These are phyloP conservation scores for Sphagnum fallax DNA, from an alignment of 228 moss, liverwort and hornwort genomes.

Conservation along the genomic window DNA sequence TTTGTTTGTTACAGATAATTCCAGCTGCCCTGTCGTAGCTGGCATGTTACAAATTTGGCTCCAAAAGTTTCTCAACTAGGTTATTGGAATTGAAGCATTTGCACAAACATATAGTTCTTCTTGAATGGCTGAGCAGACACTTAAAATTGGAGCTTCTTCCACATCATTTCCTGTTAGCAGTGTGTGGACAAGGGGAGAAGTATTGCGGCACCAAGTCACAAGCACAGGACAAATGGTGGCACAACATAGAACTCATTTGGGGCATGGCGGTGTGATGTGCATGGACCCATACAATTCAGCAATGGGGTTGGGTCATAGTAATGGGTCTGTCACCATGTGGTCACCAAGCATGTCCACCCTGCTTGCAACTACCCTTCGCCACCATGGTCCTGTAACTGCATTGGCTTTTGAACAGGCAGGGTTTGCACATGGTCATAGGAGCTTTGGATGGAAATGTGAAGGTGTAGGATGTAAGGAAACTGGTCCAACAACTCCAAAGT, in stretches of 20 bases:
- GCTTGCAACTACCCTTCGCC: slow-evolving; percentile 83
- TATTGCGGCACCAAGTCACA: slow-evolving; percentile 87
- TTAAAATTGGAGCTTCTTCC: slow-evolving; percentile 70
- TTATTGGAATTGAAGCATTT: too few species aligned
- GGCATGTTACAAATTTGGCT: too few species aligned
- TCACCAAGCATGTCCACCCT: slow-evolving; percentile 86
- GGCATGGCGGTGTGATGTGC: slow-evolving; percentile 66
- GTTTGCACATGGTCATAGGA: slow-evolving; percentile 75
- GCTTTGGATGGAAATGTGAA: slow-evolving; percentile 91
- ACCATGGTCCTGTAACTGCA: slow-evolving; percentile 73
- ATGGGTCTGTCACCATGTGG: slow-evolving; percentile 96
- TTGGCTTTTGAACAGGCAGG: slow-evolving; percentile 70
- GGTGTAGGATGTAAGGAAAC: slow-evolving; percentile 92
- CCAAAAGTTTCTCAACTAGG: too few species aligned
- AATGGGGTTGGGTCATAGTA: slow-evolving; percentile 81
- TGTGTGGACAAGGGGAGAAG: slow-evolving; percentile 85
- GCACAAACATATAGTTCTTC: too few species aligned
- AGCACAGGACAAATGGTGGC: slow-evolving; percentile 77
- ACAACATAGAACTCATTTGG: slow-evolving; percentile 62
- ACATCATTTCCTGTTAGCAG: slow-evolving; percentile 79
- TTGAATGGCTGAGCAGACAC: too few species aligned
- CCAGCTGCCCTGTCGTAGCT: too few species aligned
- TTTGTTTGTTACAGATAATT: too few species aligned
- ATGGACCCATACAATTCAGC: slow-evolving; percentile 94
- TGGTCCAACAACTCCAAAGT: slow-evolving; percentile 57